Percentiles rank a stretch among this genome's conserved stretches.
phyloP scores from a whole-genome alignment of 2,329 filamentous ascomycete species.

The Pestalotiopsis sp. region DNA sequence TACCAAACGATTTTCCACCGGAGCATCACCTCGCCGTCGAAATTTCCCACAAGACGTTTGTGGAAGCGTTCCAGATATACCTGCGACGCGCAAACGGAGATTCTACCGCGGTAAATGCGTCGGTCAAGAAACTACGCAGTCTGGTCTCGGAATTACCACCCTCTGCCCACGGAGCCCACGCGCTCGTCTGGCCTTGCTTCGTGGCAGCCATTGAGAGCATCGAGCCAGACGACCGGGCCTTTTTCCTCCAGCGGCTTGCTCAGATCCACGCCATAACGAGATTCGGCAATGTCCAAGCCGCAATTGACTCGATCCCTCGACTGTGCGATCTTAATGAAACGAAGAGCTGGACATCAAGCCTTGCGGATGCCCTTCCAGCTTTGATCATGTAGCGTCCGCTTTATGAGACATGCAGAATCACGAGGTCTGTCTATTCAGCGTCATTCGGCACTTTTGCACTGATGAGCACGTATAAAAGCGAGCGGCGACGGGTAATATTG shows the following conservation, averaged over 20 bases:
- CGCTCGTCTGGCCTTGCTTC: conserved; percentile 44
- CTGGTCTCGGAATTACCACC: conserved; percentile 31
- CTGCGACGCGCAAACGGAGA: neutral
- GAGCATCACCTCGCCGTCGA: neutral
- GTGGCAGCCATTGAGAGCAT: conserved; percentile 41
- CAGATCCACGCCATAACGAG: conserved; percentile 33
- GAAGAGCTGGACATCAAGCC: neutral
- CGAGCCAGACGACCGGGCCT: conserved; percentile 35
- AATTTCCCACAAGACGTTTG: conserved; percentile 6
- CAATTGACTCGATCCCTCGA: conserved; percentile 32
- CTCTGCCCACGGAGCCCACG: conserved; percentile 35
- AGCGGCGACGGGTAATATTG: too few relatives aligned
- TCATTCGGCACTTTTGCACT: neutral
- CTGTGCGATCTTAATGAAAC: conserved; percentile 34
- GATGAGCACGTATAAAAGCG: neutral
- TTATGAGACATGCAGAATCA: neutral
- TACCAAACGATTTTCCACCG: neutral
- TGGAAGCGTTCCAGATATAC: conserved; percentile 5
- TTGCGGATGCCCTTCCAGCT: neutral
- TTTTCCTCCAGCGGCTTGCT: conserved; percentile 34
- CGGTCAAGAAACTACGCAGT: conserved; percentile 33
- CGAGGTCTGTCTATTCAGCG: too few relatives aligned
- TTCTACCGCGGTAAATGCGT: conserved; percentile 13
- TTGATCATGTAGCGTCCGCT: neutral
- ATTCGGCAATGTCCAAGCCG: conserved; percentile 41